These are phyloP conservation scores for Solanum ossicruentum DNA, from an alignment of 257 asterid species.

Conservation along the genomic window DNA sequence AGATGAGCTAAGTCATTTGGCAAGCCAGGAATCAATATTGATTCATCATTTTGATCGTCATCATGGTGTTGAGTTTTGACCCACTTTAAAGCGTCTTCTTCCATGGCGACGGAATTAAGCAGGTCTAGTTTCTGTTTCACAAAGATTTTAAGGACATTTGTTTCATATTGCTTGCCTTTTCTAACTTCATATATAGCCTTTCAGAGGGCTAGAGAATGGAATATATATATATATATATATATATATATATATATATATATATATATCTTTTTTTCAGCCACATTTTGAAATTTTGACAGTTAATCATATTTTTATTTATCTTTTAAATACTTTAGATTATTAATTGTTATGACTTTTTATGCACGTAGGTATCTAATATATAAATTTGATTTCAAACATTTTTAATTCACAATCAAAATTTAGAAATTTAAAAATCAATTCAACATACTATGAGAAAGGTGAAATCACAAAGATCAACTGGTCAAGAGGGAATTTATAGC, in stretches of 20 bases:
- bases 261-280: too few relatives aligned
- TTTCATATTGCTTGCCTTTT: not conserved
- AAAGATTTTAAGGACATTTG: not conserved
- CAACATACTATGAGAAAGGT: not conserved
- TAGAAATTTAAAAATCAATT: not conserved
- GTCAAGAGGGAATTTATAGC: not conserved
- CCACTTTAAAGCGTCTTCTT: not conserved
- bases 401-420: not conserved
- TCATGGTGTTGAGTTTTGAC: not conserved
- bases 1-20: conserved; percentile 58
- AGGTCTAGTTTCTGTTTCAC: not conserved
- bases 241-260: not conserved
- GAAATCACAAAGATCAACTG: not conserved
- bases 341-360: too few relatives aligned
- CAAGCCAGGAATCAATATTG: conserved; percentile 38
- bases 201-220: not conserved
- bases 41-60: not conserved
- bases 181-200: not conserved
- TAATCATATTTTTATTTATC: too few relatives aligned
- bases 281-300: not conserved
- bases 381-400: accelerated
- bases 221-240: not conserved
- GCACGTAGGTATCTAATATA: too few relatives aligned
- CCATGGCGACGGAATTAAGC: not conserved
- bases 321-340: too few relatives aligned